These are phyloP conservation scores for Aspergillus hancockii DNA, from an alignment of 495 filamentous ascomycete species.

Conservation along the genomic window DNA sequence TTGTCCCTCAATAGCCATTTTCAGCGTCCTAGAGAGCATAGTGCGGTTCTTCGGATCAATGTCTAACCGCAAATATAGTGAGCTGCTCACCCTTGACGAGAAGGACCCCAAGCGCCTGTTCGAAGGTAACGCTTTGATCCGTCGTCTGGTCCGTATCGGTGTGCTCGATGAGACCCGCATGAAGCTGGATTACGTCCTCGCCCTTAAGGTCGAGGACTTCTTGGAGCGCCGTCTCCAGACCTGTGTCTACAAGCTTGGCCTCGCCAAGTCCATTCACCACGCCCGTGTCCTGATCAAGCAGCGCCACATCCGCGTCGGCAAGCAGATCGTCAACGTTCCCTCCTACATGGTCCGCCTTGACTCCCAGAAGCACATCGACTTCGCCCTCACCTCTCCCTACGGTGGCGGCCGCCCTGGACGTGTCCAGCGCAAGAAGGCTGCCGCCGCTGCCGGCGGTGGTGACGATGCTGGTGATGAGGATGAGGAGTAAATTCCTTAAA, in stretches of 20 bases:
- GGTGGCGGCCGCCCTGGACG: constrained; percentile 96
- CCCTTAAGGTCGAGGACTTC: constrained; percentile 97
- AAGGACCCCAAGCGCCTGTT: constrained; percentile 99
- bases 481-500: constrained; percentile 62
- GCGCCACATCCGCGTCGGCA: constrained; percentile 98
- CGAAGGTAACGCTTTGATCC: constrained; percentile 99
- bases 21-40: background rate
- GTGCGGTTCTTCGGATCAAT: background rate
- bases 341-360: constrained; percentile 99
- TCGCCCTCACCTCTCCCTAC: constrained; percentile 93
- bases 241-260: constrained; percentile 99
- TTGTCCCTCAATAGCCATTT: background rate
- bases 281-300: constrained; percentile 98
- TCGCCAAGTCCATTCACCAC: constrained; percentile 99
- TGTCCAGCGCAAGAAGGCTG: constrained; percentile 98
- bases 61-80: constrained; percentile 56
- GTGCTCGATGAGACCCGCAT: constrained; percentile 99
- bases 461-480: constrained; percentile 88
- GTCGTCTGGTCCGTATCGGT: constrained; percentile 98
- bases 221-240: constrained; percentile 99
- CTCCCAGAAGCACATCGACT: constrained; percentile 99
- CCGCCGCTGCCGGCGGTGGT: constrained; percentile 88
- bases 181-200: constrained; percentile 99
- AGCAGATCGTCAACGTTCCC: constrained; percentile 99
- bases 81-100: constrained; percentile 99